Base-by-base conservation (phyloP, 176 grass and related monocot species). In the Echinochloa phyllopogon region DNA sequence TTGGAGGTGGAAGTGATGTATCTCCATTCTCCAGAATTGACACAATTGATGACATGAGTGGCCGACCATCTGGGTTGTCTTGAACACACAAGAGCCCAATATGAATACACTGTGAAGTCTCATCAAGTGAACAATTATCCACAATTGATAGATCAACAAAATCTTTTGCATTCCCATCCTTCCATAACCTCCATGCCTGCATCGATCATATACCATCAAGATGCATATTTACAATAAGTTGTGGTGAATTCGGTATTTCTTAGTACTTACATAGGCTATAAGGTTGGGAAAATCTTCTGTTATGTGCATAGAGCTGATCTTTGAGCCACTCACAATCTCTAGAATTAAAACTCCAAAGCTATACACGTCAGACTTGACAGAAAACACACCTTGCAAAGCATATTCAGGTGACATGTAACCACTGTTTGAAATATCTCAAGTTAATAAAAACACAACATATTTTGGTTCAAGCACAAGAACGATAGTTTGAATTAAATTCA, bases 311-410 rank as follows among this genome's bases (percentile, higher is more conserved):
- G 45, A 73, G 70, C 1, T 73, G 45, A 73, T 73, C 25, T 51
- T 73, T 51, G 45, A 51, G 8, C 70, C 70, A 51, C 16, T 73
- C 45, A 51, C 45, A 36, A 73, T 73, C 45, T 73, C 70, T 20
- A 73, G 70, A 73, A 73, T 25, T 50, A 73, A 36, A 73, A 73
- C 70, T 73, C 70, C 70, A 33, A 73, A 73, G 70, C 70, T 73
- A 73, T 73, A 73, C 70, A 51, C 70, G 6, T 73, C 70, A 33
- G 70, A 50, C 45, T 73, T 73, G 45, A 73, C 70, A 51, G 70
- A 73, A 73, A 73, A 73, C 15, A 73, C 45, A 6, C 45, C 70
- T 51, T 73, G 45, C 45, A 73, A 51, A 33, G 70, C 45, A 51
- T 73, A 73, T 73, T 73, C 70, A 73, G 70, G 70, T 4, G 70